Percentiles rank a stretch among this genome's conserved stretches.
Conservation (phyloP, 2,329 filamentous ascomycete species). For the Diaporthe vaccinii region DNA sequence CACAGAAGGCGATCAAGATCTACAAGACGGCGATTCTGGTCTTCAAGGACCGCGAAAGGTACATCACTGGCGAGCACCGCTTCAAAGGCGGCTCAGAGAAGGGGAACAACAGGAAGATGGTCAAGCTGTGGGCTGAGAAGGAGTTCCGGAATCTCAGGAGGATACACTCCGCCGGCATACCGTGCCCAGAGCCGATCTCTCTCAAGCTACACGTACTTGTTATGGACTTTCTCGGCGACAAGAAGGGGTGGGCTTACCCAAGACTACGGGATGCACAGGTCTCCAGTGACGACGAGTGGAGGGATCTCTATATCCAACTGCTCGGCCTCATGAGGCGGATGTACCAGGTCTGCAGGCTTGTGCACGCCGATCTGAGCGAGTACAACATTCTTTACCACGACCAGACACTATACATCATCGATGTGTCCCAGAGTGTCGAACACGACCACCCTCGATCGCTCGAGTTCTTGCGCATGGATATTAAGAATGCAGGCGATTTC, state of each 20-base stretch:
- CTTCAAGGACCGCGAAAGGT: conserved; percentile 97
- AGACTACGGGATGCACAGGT: conserved; percentile 89
- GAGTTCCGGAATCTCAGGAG: conserved; percentile 94
- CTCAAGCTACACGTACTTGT: conserved; percentile 95
- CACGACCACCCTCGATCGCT: conserved; percentile 93
- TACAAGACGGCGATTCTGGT: conserved; percentile 99
- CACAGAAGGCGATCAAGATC: conserved; percentile 93
- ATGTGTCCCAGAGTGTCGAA: conserved; percentile 97
- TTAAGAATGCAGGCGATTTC: conserved; percentile 96
- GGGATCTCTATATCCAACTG: conserved; percentile 83
- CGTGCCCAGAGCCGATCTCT: conserved; percentile 89
- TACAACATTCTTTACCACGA: conserved; percentile 97
- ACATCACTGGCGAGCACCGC: conserved; percentile 93
- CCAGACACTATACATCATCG: conserved; percentile 88
- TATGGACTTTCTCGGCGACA: conserved; percentile 93
- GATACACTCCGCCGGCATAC: conserved; percentile 86
- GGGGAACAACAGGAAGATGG: conserved; percentile 95
- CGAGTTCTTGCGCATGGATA: conserved; percentile 97
- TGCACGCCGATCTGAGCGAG: conserved; percentile 97
- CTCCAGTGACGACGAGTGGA: conserved; percentile 79
- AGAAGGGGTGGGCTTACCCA: conserved; percentile 88
- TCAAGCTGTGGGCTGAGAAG: conserved; percentile 98
- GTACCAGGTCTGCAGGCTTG: conserved; percentile 91
- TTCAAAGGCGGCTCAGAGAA: conserved; percentile 95
- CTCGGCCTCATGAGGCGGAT: conserved; percentile 91